Conservation (phyloP, 164 flowering plant genomes). For the Piper longum region DNA sequence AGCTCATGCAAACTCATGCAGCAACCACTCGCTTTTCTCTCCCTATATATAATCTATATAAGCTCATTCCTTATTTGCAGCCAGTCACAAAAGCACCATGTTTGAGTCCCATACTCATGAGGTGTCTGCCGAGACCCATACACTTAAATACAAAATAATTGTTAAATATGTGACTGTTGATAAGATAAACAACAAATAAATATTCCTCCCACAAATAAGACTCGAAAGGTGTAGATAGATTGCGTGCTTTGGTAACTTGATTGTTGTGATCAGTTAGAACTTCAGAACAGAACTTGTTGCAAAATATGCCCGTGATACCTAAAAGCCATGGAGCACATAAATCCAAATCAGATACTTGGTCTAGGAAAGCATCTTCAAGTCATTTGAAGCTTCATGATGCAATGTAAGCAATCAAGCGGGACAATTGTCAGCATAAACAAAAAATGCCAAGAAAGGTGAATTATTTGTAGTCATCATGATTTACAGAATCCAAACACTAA, state of each 20-base stretch:
- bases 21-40: too few species aligned
- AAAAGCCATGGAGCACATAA: slow-evolving; percentile 4
- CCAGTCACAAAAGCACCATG: too few species aligned
- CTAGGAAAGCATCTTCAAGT: not conserved
- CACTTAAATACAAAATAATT: too few species aligned
- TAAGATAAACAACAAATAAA: too few species aligned
- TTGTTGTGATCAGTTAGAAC: slow-evolving; percentile 86
- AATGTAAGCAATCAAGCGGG: not conserved
- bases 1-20: too few species aligned
- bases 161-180: too few species aligned
- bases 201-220: too few species aligned
- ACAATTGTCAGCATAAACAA: not conserved
- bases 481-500: slow-evolving; percentile 24
- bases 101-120: too few species aligned
- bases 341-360: not conserved
- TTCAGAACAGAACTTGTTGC: slow-evolving; percentile 66
- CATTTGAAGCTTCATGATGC: not conserved
- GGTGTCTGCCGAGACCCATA: too few species aligned
- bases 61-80: too few species aligned
- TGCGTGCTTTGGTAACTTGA: slow-evolving; percentile 35
- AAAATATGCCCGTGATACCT: slow-evolving; percentile 82
- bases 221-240: too few species aligned
- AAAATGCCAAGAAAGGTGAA: not conserved
- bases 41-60: too few species aligned
- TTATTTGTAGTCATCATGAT: slow-evolving; percentile 2